Percentiles rank a stretch among this genome's conserved stretches.
Evolutionary conservation across 257 asterid species (phyloP).

Genomic region (Phtheirospermum japonicum): DNA sequence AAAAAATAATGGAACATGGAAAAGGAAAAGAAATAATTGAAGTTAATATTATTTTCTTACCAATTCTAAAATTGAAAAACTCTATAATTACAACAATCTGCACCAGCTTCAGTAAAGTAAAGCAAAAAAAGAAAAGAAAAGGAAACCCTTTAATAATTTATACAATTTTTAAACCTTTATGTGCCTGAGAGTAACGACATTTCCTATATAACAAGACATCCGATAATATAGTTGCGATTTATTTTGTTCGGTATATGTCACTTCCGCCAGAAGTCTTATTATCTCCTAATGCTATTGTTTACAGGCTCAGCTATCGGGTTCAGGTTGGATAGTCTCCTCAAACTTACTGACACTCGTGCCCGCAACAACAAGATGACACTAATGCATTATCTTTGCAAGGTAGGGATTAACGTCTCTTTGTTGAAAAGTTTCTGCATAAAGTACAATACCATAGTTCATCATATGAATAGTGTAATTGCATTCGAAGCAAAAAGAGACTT

Average conservation of each 20-base stretch:
- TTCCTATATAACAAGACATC: constrained; percentile 12
- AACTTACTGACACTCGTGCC: constrained; percentile 94
- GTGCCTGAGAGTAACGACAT: constrained; percentile 14
- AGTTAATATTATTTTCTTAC: neutral
- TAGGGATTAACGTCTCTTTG: constrained; percentile 25
- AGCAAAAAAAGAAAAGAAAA: neutral
- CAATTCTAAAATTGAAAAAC: constrained; percentile 2
- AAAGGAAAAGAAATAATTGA: neutral
- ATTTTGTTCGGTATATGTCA: constrained; percentile 12
- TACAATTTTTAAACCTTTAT: neutral
- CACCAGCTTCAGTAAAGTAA: neutral
- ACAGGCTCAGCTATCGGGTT: constrained; percentile 93
- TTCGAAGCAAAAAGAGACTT: constrained; percentile 5
- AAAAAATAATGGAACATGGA: constrained; percentile 6
- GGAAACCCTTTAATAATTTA: neutral
- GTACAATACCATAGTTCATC: constrained; percentile 15
- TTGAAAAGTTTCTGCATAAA: constrained; percentile 24
- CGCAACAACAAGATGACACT: constrained; percentile 92
- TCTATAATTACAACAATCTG: constrained; percentile 3
- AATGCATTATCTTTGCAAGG: constrained; percentile 98
- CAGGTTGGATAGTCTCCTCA: constrained; percentile 92
- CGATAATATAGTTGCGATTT: constrained; percentile 8
- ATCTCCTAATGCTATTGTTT: constrained; percentile 28
- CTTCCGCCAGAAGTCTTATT: constrained; percentile 21
- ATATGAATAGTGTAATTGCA: constrained; percentile 2